These are phyloP conservation scores for Canariomyces notabilis DNA, from an alignment of 2,329 filamentous ascomycete species.

Conservation along the genomic window DNA sequence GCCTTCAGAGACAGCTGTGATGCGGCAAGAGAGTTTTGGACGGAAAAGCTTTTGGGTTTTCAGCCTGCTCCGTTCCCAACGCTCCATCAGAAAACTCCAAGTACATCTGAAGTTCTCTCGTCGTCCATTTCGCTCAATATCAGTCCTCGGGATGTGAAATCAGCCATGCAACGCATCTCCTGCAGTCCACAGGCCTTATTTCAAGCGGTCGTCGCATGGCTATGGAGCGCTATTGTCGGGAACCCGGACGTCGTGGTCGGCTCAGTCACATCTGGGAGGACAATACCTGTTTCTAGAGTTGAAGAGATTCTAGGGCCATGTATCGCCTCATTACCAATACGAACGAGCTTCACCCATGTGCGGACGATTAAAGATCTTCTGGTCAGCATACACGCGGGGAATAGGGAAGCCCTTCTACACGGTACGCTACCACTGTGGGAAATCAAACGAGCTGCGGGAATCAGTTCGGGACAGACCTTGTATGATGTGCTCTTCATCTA, in stretches of 20 bases:
- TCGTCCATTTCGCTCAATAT: constrained; percentile 30
- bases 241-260: constrained; percentile 66
- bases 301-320: constrained; percentile 76
- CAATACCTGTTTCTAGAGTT: constrained; percentile 62
- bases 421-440: constrained; percentile 60
- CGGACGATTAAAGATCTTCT: constrained; percentile 57
- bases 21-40: constrained; percentile 62
- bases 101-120: neutral
- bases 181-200: constrained; percentile 68
- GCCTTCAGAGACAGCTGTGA: constrained; percentile 30
- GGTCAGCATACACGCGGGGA: constrained; percentile 57
- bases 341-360: constrained; percentile 53
- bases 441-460: constrained; percentile 57
- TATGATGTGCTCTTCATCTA: constrained; percentile 82
- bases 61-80: constrained; percentile 54
- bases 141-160: constrained; percentile 31
- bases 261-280: constrained; percentile 76
- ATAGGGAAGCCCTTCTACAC: constrained; percentile 61
- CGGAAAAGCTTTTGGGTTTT: constrained; percentile 55
- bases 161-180: constrained; percentile 35
- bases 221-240: constrained; percentile 62
- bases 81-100: constrained; percentile 30
- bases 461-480: constrained; percentile 51
- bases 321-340: constrained; percentile 67
- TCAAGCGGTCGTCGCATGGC: constrained; percentile 63